Evolutionary conservation across 2,329 filamentous ascomycete species (phyloP), one percentile per base, ranked within the genome.

Genomic region (Celoporthe dispersa): DNA sequence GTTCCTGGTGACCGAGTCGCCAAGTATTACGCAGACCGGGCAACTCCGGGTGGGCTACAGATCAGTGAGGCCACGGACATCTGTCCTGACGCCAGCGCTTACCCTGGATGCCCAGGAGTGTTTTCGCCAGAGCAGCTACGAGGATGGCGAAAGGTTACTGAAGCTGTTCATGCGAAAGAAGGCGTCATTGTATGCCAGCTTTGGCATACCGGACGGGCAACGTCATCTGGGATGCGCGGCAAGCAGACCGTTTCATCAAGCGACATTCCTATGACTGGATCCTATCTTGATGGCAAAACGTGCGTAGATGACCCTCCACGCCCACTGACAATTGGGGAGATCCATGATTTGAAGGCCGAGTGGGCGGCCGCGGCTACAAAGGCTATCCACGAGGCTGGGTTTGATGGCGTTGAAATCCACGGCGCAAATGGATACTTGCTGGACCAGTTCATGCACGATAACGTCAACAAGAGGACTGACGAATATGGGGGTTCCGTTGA

Each of bases 361-460:
- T 93, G 85, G 77, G 86, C 83, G 0, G 82, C 80, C 0, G 85
- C 86, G 0, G 80, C 85, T 0, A 82, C 83, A 73, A 83, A 88
- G 12, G 86, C 91, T 0, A 78, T 92, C 0, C 81, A 83, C 0
- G 82, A 84, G 65, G 88, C 87, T 0, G 92, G 92, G 0, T 91
- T 91, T 41, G 92, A 95, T 74, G 89, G 88, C 0, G 87, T 94
- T 61, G 92, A 94, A 72, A 76, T 84, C 3, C 84, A 87, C 63
- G 84, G 77, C 0, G 87, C 86, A 0, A 88, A 90, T 68, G 88
- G 88, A 0, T 91, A 91, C 71, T 80, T 91, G 0, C 77, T 90
- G 8, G 87, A 89, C 66, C 87, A 90, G 63, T 91, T 91, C 75
- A 79, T 87, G 0, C 86, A 83, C 12, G 81, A 83, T 22, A 80